These are phyloP conservation scores for Rugosomyces carneus DNA, from an alignment of 1,284 basidiomycete species.

Conservation along the genomic window DNA sequence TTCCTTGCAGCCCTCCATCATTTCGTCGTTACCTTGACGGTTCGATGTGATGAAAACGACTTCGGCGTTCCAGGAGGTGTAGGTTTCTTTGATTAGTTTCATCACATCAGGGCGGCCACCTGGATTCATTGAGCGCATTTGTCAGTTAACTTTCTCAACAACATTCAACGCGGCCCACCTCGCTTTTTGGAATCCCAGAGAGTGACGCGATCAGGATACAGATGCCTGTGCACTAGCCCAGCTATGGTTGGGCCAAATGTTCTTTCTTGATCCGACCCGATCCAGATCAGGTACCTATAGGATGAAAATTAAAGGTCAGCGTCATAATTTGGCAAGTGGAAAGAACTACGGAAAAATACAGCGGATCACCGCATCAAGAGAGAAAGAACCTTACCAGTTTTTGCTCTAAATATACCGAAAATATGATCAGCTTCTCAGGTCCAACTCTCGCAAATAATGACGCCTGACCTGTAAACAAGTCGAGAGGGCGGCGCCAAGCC, in stretches of 20 bases:
- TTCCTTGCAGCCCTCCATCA: conserved; percentile 63
- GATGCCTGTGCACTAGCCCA: conserved; percentile 53
- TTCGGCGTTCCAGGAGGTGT: conserved; percentile 41
- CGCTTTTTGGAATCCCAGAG: conserved; percentile 60
- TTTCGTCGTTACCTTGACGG: conserved; percentile 54
- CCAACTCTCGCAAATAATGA: neutral
- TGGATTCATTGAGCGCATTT: conserved; percentile 12
- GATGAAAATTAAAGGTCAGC: conserved; percentile 3
- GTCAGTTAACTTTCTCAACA: neutral
- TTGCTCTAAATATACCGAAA: conserved; percentile 38
- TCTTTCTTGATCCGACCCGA: conserved; percentile 73
- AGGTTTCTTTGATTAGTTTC: conserved; percentile 39
- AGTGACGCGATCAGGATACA: conserved; percentile 49
- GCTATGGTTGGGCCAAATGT: conserved; percentile 77
- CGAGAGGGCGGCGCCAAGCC: conserved; percentile 72
- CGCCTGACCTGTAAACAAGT: conserved; percentile 60
- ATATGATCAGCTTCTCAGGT: conserved; percentile 3
- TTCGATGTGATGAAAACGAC: conserved; percentile 66
- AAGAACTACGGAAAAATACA: conserved; percentile 12
- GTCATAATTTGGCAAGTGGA: conserved; percentile 2
- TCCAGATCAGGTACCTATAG: conserved; percentile 60
- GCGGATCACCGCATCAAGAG: conserved; percentile 15
- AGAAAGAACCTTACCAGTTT: conserved; percentile 42
- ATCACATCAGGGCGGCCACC: conserved; percentile 42
- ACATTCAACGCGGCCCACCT: conserved; percentile 29